Conservation (phyloP, 2,329 filamentous ascomycete genomes). For the Tolypocladium ophioglossoides region DNA sequence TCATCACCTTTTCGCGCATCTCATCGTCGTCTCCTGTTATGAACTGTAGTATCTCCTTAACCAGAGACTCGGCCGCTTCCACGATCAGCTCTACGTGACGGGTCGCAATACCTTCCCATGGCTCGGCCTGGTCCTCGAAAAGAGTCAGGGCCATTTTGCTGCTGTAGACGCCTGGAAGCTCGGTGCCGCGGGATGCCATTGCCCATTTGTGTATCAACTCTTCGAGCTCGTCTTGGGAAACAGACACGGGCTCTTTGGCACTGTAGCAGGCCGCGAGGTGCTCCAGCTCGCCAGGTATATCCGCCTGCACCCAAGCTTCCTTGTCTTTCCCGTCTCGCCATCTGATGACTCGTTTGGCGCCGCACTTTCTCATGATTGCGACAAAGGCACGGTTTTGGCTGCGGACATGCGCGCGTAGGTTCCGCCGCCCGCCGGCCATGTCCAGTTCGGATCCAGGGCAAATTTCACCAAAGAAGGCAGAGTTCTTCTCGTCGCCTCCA, state of each 20-base stretch:
- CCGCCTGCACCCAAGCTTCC: background rate
- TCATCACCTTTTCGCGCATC: background rate
- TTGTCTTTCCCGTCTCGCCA: background rate
- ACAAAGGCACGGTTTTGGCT: background rate
- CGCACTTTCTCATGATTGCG: background rate
- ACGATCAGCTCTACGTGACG: background rate
- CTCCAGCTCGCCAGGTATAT: background rate
- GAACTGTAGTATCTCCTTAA: background rate
- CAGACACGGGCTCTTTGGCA: too few species aligned
- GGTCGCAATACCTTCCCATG: conserved; percentile 38
- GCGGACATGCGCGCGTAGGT: background rate
- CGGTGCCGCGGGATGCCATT: conserved; percentile 21
- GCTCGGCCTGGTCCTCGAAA: conserved; percentile 46
- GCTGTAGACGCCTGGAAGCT: conserved; percentile 52
- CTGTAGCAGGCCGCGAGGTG: background rate
- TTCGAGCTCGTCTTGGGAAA: conserved; percentile 2
- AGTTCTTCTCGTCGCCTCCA: background rate
- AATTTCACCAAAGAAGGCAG: background rate
- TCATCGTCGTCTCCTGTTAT: background rate
- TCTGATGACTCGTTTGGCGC: background rate
- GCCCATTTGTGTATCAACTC: conserved; percentile 11
- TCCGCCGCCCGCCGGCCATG: background rate
- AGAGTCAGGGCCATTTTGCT: conserved; percentile 46
- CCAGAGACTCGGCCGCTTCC: conserved; percentile 3
- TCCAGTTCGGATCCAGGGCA: background rate